A percentile compares a stretch with the other conserved stretches of the same genome.
These are phyloP conservation scores for Closterium sp. DNA, from an alignment of 139 green algal genomes.

Conservation along the genomic window DNA sequence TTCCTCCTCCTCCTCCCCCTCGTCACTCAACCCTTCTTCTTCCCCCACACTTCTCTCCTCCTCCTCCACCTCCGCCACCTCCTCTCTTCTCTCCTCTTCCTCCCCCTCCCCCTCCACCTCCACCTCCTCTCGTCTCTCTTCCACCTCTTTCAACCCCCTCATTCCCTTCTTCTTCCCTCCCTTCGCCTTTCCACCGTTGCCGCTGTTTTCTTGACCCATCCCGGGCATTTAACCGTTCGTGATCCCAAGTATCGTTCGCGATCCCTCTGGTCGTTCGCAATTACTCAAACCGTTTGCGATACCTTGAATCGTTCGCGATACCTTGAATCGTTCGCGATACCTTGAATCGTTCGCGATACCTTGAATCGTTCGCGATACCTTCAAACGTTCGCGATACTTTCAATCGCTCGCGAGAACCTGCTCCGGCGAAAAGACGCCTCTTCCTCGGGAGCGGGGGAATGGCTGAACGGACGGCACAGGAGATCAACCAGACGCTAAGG, in stretches of 20 bases:
- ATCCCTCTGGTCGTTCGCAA: no score
- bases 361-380: no score
- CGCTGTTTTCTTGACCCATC: background rate
- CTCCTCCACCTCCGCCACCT: constrained; percentile 19
- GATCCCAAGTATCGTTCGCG: no score
- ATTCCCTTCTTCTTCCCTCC: background rate
- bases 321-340: no score
- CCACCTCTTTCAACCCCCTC: background rate
- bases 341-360: no score
- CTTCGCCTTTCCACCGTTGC: background rate
- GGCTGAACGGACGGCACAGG: no score
- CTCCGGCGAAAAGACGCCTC: background rate
- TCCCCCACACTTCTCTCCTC: constrained; percentile 14
- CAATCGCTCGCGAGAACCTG: no score
- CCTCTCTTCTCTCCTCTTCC: background rate
- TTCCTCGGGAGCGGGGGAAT: background rate
- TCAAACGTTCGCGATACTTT: no score
- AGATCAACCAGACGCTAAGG: background rate
- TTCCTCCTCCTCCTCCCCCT: constrained; percentile 11
- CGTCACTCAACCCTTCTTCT: background rate
- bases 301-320: no score
- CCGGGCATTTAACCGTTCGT: background rate
- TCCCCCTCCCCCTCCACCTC: background rate
- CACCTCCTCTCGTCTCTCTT: background rate
- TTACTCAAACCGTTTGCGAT: no score